These are phyloP conservation scores for Ceratobasidium sp. DNA, from an alignment of 1,284 basidiomycete genomes.

Conservation along the genomic window DNA sequence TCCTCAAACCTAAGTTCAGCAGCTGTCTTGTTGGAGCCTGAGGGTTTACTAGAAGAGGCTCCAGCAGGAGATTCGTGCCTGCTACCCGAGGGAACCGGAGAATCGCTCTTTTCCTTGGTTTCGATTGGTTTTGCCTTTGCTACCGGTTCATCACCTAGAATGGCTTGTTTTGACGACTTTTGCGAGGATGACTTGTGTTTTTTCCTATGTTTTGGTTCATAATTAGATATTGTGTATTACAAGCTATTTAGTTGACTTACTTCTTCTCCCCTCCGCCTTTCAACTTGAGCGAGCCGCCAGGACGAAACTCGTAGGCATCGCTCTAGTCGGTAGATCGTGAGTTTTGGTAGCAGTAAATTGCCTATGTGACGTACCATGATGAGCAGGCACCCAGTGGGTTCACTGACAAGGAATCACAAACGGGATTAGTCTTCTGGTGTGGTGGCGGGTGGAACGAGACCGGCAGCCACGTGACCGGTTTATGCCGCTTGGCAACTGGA, in stretches of 20 bases:
- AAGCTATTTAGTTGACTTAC: conserved; percentile 56
- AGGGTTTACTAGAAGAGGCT: conserved; percentile 52
- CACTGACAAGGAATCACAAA: background rate
- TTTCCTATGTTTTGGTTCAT: conserved; percentile 58
- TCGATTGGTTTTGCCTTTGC: conserved; percentile 43
- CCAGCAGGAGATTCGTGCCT: conserved; percentile 58
- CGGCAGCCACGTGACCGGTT: conserved; percentile 1
- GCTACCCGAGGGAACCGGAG: conserved; percentile 61
- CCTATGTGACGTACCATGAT: conserved; percentile 7
- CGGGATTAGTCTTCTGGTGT: background rate
- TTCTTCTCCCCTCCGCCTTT: conserved; percentile 85
- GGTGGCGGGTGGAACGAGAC: background rate
- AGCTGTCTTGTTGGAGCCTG: conserved; percentile 73
- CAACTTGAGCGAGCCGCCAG: conserved; percentile 88
- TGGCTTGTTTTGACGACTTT: conserved; percentile 64
- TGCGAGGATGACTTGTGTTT: conserved; percentile 52
- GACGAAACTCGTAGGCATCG: conserved; percentile 79
- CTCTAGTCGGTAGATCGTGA: background rate
- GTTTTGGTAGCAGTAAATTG: background rate
- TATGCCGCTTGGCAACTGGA: conserved; percentile 2
- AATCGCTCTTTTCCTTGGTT: conserved; percentile 46
- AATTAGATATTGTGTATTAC: conserved; percentile 6
- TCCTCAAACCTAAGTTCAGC: conserved; percentile 91
- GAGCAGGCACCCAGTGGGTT: background rate
- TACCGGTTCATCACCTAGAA: conserved; percentile 38